These are phyloP conservation scores for Gaeumannomyces tritici DNA, from an alignment of 2,329 filamentous ascomycete species.

Conservation along the genomic window DNA sequence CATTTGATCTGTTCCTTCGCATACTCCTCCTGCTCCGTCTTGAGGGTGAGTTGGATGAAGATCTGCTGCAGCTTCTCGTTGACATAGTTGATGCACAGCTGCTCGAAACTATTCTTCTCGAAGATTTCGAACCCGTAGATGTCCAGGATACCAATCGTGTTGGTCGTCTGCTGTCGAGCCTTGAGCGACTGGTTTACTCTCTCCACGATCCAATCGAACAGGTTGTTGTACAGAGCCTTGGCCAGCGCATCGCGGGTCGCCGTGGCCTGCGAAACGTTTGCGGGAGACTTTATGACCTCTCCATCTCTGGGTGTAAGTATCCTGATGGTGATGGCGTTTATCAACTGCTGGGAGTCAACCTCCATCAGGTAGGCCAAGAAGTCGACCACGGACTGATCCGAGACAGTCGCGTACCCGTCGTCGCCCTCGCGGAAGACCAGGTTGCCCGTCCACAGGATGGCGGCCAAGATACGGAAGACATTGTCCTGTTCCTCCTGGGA, in stretches of 20 bases:
- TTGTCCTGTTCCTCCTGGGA: slow-evolving; percentile 84
- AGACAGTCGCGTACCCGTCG: slow-evolving; percentile 75
- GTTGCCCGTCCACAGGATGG: slow-evolving; percentile 91
- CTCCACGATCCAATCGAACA: slow-evolving; percentile 97
- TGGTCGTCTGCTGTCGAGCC: slow-evolving; percentile 63
- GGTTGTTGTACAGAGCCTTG: slow-evolving; percentile 93
- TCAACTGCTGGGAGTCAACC: slow-evolving; percentile 68
- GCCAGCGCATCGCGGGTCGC: slow-evolving; percentile 85
- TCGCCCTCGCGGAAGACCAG: slow-evolving; percentile 87
- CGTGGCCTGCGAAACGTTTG: slow-evolving; percentile 78
- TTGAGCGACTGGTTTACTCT: slow-evolving; percentile 83
- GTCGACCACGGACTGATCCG: slow-evolving; percentile 83
- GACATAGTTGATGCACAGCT: slow-evolving; percentile 99
- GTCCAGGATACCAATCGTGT: slow-evolving; percentile 93
- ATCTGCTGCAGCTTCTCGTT: slow-evolving; percentile 99
- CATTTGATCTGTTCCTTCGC: slow-evolving; percentile 92
- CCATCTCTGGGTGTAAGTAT: slow-evolving; percentile 63
- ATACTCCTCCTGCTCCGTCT: slow-evolving; percentile 97
- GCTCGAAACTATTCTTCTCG: slow-evolving; percentile 97
- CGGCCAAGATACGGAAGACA: slow-evolving; percentile 90
- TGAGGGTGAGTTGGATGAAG: slow-evolving; percentile 94
- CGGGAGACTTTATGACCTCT: slow-evolving; percentile 62
- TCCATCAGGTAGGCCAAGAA: slow-evolving; percentile 92
- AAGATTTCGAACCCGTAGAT: slow-evolving; percentile 99
- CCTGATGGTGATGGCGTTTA: slow-evolving; percentile 82